Evolutionary conservation across 1,284 basidiomycete genomes (phyloP).

Genomic region (Ceratobasidium sp.): DNA sequence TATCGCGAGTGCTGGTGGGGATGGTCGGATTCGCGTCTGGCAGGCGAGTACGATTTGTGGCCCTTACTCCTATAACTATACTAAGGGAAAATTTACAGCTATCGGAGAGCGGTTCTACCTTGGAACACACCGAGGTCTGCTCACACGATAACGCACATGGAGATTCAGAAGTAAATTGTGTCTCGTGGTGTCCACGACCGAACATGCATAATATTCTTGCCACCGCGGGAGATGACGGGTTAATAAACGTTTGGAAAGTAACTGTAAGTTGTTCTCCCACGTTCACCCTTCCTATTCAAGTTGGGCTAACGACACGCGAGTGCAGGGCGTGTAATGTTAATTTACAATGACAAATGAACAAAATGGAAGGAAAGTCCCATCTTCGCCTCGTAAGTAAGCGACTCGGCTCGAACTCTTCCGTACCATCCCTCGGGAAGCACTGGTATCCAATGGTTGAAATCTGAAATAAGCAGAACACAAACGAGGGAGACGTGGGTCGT

Average conservation of each 20-base stretch:
- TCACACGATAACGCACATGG: conserved; percentile 58
- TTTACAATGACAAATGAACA: conserved; percentile 20
- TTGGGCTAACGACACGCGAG: background rate
- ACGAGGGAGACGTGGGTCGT: no score
- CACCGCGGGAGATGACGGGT: conserved; percentile 68
- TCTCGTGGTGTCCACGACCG: conserved; percentile 61
- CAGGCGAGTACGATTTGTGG: conserved; percentile 53
- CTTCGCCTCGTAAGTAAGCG: conserved; percentile 5
- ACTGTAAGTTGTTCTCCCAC: conserved; percentile 25
- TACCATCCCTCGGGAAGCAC: no score
- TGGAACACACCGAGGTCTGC: conserved; percentile 49
- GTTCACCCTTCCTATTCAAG: background rate
- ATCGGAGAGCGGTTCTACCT: conserved; percentile 44
- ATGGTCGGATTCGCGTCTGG: conserved; percentile 67
- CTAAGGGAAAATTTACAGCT: conserved; percentile 46
- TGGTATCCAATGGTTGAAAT: no score
- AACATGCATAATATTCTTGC: conserved; percentile 59
- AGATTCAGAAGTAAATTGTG: conserved; percentile 66
- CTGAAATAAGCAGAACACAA: no score
- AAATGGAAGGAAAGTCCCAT: no score
- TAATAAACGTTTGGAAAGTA: conserved; percentile 63
- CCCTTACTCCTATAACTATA: conserved; percentile 5
- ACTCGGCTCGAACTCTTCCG: no score
- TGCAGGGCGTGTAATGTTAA: background rate
- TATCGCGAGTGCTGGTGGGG: conserved; percentile 65